Conservation (phyloP, 257 asterid genomes). For the Plectranthus barbatus region DNA sequence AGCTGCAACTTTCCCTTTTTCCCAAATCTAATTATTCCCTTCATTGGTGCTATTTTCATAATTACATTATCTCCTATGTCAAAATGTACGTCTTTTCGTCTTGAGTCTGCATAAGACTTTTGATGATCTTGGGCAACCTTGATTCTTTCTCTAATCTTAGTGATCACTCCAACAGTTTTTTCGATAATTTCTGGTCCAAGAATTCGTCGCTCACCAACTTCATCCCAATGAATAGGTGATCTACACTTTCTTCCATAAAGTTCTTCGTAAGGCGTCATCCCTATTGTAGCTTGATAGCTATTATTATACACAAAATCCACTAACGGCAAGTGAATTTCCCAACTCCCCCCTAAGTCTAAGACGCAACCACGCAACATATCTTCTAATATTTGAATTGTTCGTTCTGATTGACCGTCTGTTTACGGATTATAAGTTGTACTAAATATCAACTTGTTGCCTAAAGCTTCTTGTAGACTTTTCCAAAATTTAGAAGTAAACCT, state of each 20-base stretch:
- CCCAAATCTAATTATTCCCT: not conserved
- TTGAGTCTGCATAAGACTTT: not conserved
- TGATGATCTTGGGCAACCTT: not conserved
- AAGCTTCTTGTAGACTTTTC: not conserved
- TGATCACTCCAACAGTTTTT: not conserved
- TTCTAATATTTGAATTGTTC: not conserved
- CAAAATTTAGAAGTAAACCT: not conserved
- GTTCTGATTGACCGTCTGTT: not conserved
- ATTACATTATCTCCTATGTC: not conserved
- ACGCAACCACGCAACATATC: not conserved
- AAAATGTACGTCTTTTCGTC: not conserved
- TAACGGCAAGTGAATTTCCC: not conserved
- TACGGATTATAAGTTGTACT: not conserved
- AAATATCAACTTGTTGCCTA: not conserved
- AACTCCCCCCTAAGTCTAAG: not conserved
- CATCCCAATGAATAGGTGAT: not conserved
- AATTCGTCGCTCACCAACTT: not conserved
- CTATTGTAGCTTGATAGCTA: not conserved
- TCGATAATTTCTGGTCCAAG: no score
- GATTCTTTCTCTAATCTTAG: not conserved
- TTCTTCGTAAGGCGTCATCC: not conserved
- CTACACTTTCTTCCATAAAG: not conserved
- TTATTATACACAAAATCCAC: not conserved
- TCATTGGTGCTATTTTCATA: not conserved
- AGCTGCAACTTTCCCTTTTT: not conserved